Base-by-base conservation (phyloP, 495 filamentous ascomycete genomes). In the Podospora conica region DNA sequence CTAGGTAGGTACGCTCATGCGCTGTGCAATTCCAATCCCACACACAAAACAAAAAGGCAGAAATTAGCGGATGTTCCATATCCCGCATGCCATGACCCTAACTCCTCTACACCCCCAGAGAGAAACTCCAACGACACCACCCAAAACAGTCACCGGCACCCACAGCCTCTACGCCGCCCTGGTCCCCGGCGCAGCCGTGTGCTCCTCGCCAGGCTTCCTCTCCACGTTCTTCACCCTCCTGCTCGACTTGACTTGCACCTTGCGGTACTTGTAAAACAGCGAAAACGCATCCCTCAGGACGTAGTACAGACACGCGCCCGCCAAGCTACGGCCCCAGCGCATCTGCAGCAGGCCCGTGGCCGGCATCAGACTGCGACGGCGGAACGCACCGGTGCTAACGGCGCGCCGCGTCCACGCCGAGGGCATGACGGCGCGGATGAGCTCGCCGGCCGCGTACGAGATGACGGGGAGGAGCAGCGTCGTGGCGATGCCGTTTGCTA, bases 281-380 rank as follows among this genome's bases (percentile, higher is more conserved):
- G 87, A 78, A 61, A 93, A 77, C 5, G 85, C 88, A 74, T 96
- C 91, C 69, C 89, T 90, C 8, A 93, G 72, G 22, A 93, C 84
- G 56, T 93, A 87, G 68, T 91, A 93, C 55, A 91, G 79, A 74
- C 90, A 94, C 0, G 91, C 91, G 12, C 91, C 91, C 7, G 90
- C 82, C 3, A 95, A 80, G 68, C 89, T 95, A 59, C 91, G 83
- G 9, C 91, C 91, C 88, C 91, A 95, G 24, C 84, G 81, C 55
- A 84, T 80, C 71, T 93, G 90, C 27, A 96, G 77, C 22, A 94
- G 78, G 1, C 91, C 88, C 9, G 82, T 77, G 0, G 58, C 61
- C n/a, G 56, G 12, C 48, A 4, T 15, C 22, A 57, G 2, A 2
- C 8, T 57, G 2, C 5, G 40, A 9, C 53, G 66, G 9, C 24